These are phyloP conservation scores for Teratosphaeria epicoccoides DNA, from an alignment of 2,329 filamentous ascomycete species.

Conservation along the genomic window DNA sequence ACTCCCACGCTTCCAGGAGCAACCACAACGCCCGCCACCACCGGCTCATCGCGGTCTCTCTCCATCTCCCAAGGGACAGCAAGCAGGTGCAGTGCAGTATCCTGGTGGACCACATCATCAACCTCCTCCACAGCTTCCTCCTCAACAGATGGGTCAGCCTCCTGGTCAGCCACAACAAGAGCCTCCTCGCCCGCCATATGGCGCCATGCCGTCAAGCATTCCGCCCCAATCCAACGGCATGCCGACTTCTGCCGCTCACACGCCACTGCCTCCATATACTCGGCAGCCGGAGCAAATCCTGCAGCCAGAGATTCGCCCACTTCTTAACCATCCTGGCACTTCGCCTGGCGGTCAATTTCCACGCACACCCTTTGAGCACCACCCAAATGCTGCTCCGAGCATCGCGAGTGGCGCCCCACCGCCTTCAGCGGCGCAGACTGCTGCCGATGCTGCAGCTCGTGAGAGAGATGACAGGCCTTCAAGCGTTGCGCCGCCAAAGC, in stretches of 20 bases:
- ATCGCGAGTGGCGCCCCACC: conserved; percentile 63
- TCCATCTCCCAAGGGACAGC: conserved; percentile 49
- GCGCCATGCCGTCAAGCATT: conserved; percentile 12
- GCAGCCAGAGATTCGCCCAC: conserved; percentile 66
- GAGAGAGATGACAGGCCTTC: conserved; percentile 63
- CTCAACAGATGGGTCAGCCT: conserved; percentile 32
- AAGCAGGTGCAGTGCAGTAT: conserved; percentile 44
- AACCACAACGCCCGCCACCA: conserved; percentile 30
- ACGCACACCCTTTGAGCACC: conserved; percentile 69
- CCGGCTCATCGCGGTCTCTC: conserved; percentile 45
- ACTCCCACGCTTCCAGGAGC: conserved; percentile 40
- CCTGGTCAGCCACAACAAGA: conserved; percentile 13
- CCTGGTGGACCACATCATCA: conserved; percentile 36
- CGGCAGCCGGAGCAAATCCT: conserved; percentile 30
- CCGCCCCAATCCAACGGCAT: conserved; percentile 16
- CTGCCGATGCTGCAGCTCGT: conserved; percentile 57
- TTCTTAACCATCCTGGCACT: conserved; percentile 65
- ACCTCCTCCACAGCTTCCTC: conserved; percentile 44
- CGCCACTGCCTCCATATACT: conserved; percentile 59
- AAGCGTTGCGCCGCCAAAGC: conserved; percentile 67
- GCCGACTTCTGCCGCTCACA: conserved; percentile 38
- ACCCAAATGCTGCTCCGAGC: conserved; percentile 51
- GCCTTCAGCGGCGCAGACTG: conserved; percentile 44
- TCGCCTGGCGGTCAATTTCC: conserved; percentile 83
- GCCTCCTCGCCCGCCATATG: conserved; percentile 14